Evolutionary conservation across 2,329 filamentous ascomycete genomes (phyloP).

Genomic region (Arthrobotrys entomopaga): DNA sequence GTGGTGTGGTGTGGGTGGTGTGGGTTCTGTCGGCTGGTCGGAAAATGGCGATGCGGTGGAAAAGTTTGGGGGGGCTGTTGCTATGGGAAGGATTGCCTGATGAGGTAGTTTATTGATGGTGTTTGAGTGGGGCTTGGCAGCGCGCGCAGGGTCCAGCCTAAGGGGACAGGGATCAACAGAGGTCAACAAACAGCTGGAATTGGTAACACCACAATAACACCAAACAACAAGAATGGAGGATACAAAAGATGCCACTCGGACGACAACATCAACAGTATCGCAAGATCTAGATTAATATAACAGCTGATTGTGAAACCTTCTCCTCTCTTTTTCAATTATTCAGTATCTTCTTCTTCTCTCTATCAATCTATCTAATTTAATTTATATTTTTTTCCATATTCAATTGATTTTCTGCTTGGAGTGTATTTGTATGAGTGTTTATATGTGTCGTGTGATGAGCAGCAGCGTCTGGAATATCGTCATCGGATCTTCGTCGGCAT

Average conservation of each 20-base stretch:
- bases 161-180: background rate
- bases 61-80: slow-evolving; percentile 21
- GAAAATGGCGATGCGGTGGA: background rate
- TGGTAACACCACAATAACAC: slow-evolving; percentile 38
- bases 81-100: slow-evolving; percentile 11
- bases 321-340: background rate
- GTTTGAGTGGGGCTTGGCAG: slow-evolving; percentile 4
- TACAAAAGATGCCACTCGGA: background rate
- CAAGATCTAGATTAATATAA: background rate
- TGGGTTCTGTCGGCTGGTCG: too few relatives aligned
- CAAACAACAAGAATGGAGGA: slow-evolving; percentile 4
- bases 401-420: background rate
- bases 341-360: slow-evolving; percentile 1
- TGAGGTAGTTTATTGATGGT: slow-evolving; percentile 4
- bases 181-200: slow-evolving; percentile 53
- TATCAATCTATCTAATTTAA: slow-evolving; percentile 9
- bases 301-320: background rate
- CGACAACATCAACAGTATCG: slow-evolving; percentile 1
- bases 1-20: slow-evolving; percentile 23
- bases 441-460: slow-evolving; percentile 7
- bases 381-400: slow-evolving; percentile 1
- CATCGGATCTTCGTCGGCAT: slow-evolving; percentile 59
- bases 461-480: background rate
- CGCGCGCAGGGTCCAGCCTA: slow-evolving; percentile 29
- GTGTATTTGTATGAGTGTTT: background rate